A percentile compares a stretch with the other conserved stretches of the same genome.
These are phyloP conservation scores for Stachybotrys echinatus DNA, from an alignment of 2,329 filamentous ascomycete species.

Conservation along the genomic window DNA sequence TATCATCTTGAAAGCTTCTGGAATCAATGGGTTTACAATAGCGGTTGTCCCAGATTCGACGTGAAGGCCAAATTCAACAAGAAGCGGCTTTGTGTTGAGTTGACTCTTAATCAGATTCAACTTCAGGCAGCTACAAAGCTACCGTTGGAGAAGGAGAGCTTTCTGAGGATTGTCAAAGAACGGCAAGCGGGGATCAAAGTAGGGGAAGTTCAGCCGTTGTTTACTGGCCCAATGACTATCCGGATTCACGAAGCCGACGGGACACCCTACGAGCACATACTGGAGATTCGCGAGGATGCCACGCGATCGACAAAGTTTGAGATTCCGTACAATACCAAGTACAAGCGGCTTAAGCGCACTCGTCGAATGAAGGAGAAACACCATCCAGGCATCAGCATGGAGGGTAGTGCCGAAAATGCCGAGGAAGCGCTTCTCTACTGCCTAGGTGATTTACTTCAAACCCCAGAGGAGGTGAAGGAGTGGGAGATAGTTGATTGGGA, in stretches of 20 bases:
- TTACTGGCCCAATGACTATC: slow-evolving; percentile 96
- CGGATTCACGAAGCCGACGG: slow-evolving; percentile 97
- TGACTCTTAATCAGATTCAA: slow-evolving; percentile 77
- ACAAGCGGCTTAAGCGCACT: slow-evolving; percentile 91
- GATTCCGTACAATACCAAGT: slow-evolving; percentile 98
- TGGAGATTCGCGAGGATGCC: slow-evolving; percentile 84
- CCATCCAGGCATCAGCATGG: slow-evolving; percentile 50
- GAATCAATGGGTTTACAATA: slow-evolving; percentile 84
- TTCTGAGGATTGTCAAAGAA: slow-evolving; percentile 82
- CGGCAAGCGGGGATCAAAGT: slow-evolving; percentile 63
- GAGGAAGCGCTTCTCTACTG: slow-evolving; percentile 86
- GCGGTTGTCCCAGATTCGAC: slow-evolving; percentile 83
- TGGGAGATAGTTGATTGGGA: slow-evolving; percentile 91
- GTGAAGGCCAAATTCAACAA: slow-evolving; percentile 94
- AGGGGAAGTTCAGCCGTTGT: slow-evolving; percentile 68
- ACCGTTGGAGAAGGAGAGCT: slow-evolving; percentile 64
- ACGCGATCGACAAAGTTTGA: slow-evolving; percentile 75
- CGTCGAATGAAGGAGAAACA: slow-evolving; percentile 74
- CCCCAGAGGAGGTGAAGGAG: slow-evolving; percentile 70
- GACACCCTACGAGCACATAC: slow-evolving; percentile 95
- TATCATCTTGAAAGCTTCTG: slow-evolving; percentile 87
- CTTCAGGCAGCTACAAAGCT: slow-evolving; percentile 36
- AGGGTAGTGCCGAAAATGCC: slow-evolving; percentile 52
- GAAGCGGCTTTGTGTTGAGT: slow-evolving; percentile 91
- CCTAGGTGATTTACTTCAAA: slow-evolving; percentile 83